Percentiles rank a stretch among this genome's conserved stretches.
phyloP scores from a whole-genome alignment of 345 rosid genomes.

The Eucalyptus rudis region DNA sequence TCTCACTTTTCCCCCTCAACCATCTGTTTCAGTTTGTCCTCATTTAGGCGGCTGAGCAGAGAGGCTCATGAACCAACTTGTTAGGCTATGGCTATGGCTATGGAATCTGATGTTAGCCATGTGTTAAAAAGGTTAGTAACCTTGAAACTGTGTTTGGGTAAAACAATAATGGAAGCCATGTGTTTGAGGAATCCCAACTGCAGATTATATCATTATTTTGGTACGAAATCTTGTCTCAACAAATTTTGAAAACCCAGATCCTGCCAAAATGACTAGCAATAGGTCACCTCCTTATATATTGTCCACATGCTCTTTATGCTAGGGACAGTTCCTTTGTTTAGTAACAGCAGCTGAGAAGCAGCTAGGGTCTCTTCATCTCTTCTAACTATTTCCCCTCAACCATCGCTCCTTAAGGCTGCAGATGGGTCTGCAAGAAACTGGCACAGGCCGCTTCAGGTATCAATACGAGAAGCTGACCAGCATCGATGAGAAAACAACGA shows the following conservation, averaged over 20 bases:
- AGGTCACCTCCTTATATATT: not conserved
- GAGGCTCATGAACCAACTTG: not conserved
- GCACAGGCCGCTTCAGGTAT: not conserved
- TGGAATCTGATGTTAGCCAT: not conserved
- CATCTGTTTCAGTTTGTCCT: not conserved
- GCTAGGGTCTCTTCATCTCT: not conserved
- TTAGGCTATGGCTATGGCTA: not conserved
- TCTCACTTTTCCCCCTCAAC: not conserved
- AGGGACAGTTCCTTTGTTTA: not conserved
- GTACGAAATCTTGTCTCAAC: not conserved
- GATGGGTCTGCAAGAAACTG: slow-evolving; percentile 4
- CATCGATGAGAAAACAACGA: not conserved
- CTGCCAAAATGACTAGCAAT: not conserved
- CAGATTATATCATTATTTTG: not conserved
- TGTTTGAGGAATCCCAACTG: not conserved
- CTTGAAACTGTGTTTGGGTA: not conserved
- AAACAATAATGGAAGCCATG: not conserved
- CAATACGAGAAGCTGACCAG: slow-evolving; percentile 28
- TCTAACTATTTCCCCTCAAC: not conserved
- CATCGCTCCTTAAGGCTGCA: not conserved
- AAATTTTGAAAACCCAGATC: not conserved
- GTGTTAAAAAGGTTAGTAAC: not conserved
- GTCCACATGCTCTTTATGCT: not conserved
- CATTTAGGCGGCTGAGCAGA: not conserved
- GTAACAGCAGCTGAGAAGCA: not conserved